Base-by-base conservation (phyloP, 345 rosid genomes). In the Salix suchowensis region DNA sequence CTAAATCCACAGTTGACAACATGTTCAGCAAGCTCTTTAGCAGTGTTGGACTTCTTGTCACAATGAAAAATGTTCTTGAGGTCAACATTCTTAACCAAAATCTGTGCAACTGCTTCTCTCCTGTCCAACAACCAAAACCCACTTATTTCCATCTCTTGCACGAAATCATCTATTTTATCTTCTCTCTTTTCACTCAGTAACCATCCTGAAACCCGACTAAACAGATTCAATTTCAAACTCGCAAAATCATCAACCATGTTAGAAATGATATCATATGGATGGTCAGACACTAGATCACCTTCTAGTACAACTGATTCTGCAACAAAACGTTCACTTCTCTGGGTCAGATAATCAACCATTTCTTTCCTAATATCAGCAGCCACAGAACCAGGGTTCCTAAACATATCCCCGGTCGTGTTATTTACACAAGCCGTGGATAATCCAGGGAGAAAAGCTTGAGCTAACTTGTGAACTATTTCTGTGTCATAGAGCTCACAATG, bases 201-300 rank as follows among this genome's bases (percentile, higher is more conserved):
- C 98, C 97, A 91, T 46, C 91, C 94, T 0, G 97, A 91, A 68
- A 95, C 95, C 78, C 94, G 85, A 76, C 97, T 87, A 52, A 91
- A 86, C 4, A 88, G 79, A 71, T 91, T 95, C 84, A 94, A 82
- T 86, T 90, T 91, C 23, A 87, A 79, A 67, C 89, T 83, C 0
- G 93, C 91, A 55, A 90, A 95, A 19, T 95, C 98, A 42, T 95
- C 97, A 19, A 91, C 75, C 76, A 95, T 77, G 74, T 81, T 87
- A 70, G 92, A 82, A 44, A 95, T 76, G 3, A 90, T 86, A 77
- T 95, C 97, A 26, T 15, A 87, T 26, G 98, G 98, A 84, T 93
- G 86, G 74, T 87, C 92, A 7, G 91, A 87, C 23, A 81, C 82
- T 0, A 83, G 79, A 65, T 78, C 86, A 21, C 86, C 91, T 81